Evolutionary conservation across 2,329 filamentous ascomycete genomes (phyloP).

Genomic region (Sphaerulina musiva): DNA sequence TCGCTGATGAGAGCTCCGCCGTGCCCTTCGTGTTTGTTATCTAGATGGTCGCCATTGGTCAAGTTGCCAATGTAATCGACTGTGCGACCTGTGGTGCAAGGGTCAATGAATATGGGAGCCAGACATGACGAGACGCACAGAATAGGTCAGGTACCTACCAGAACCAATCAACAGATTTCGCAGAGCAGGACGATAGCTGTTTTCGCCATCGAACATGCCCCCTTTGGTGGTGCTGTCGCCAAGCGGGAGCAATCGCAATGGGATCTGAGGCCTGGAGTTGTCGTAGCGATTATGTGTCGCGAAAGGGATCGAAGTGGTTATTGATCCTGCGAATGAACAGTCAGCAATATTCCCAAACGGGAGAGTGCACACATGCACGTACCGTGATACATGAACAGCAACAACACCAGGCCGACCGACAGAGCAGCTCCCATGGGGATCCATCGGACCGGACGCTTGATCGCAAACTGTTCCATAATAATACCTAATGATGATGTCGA

Average conservation of each 20-base stretch:
- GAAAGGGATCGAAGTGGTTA: background rate
- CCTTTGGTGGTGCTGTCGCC: slow-evolving; percentile 13
- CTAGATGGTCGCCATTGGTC: slow-evolving; percentile 11
- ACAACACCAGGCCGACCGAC: background rate
- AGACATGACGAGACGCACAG: background rate
- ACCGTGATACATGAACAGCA: background rate
- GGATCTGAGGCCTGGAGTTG: background rate
- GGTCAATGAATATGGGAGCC: background rate
- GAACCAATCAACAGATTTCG: slow-evolving; percentile 9
- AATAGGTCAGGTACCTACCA: background rate
- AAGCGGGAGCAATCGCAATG: slow-evolving; percentile 9
- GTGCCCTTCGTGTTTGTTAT: slow-evolving; percentile 15
- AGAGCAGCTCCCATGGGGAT: background rate
- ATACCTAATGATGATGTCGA: no score
- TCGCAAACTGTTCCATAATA: background rate
- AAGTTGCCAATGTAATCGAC: slow-evolving; percentile 13
- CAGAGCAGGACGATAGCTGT: slow-evolving; percentile 12
- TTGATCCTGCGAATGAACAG: background rate
- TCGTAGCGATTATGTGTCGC: background rate
- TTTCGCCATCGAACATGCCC: slow-evolving; percentile 2
- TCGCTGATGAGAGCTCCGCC: slow-evolving; percentile 11
- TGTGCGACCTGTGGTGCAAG: background rate
- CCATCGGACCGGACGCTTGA: background rate
- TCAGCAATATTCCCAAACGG: background rate
- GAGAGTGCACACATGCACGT: background rate